Evolutionary conservation across 345 rosid species (phyloP).

Genomic region (Luvunga scandens): DNA sequence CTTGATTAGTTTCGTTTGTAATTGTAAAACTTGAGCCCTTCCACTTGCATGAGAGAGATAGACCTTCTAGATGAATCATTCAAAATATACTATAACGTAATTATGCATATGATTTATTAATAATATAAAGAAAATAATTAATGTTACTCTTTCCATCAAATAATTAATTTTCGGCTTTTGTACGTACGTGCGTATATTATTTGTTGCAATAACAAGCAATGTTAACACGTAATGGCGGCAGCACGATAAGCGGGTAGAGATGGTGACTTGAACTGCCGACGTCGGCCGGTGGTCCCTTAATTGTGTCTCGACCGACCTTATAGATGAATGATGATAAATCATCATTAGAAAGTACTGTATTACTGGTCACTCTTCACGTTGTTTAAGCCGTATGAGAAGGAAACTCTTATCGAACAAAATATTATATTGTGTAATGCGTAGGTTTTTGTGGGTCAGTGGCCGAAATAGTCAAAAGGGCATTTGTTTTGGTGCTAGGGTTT

Average conservation of each 20-base stretch:
- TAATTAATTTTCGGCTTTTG: background rate
- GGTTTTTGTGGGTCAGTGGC: conserved; percentile 5
- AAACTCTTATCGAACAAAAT: background rate
- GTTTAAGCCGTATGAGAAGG: conserved; percentile 43
- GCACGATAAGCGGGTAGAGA: conserved; percentile 6
- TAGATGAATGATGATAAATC: background rate
- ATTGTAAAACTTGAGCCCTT: background rate
- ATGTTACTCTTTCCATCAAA: background rate
- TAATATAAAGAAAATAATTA: background rate
- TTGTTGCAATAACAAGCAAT: background rate
- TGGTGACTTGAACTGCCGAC: conserved; percentile 18
- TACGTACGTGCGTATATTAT: background rate
- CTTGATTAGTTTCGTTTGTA: conserved; percentile 26
- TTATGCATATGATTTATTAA: background rate
- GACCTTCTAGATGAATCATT: background rate
- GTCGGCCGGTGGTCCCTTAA: conserved; percentile 14
- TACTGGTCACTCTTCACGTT: conserved; percentile 21
- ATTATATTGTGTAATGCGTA: background rate
- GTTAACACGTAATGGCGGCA: background rate
- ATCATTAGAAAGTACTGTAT: conserved; percentile 4
- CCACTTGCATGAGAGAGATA: background rate
- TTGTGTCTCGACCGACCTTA: conserved; percentile 32
- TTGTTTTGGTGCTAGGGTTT: conserved; percentile 20
- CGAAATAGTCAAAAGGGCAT: conserved; percentile 16
- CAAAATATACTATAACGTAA: background rate